Evolutionary conservation across 768 basidiomycete genomes (phyloP), one percentile per base, ranked within the genome.

Genomic region (Podaxis sp.): DNA sequence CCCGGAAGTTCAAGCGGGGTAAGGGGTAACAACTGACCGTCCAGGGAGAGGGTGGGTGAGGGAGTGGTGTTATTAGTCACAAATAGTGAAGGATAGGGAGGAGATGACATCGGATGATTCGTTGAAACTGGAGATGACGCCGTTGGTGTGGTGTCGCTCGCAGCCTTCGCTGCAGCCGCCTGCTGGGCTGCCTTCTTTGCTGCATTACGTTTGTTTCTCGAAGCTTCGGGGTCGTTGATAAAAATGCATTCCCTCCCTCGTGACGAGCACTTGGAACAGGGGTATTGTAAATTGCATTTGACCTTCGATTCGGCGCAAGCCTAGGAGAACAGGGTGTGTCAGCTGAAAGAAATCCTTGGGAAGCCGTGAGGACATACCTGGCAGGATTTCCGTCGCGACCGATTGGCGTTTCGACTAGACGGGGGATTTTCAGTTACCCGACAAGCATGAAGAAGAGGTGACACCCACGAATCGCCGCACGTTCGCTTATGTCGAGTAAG

Each of bases 281-380:
- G 89, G 61, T 78, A 82, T 65, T 86, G 81, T 5, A 88, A 76
- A 70, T 89, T 84, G 72, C 89, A 90, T 75, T 88, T 89, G 13
- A 89, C 82, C 74, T 90, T 90, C n/a, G 87, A 88, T 66, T 87
- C 86, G 2, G 87, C 88, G 71, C 89, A 90, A 20, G 87, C 84
- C 75, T 84, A 38, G 4, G 57, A 50, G 56, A 51, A 36, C 33
- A 46, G 3, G 60, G 48, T 33, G 33, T 30, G 22, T 53, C 53
- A 56, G 67, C 22, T 57, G 63, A 62, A 26, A 53, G 50, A 40
- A 63, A 15, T 15, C 12, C n/a, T 1, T 41, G 41, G 58, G 36
- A 17, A 62, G 15, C 15, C 20, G 13, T 20, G 15, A 37, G 38
- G 28, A 51, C 71, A 37, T 67, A 80, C 81, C 71, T 84, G 83